Evolutionary conservation across 1,284 basidiomycete genomes (phyloP).

Genomic region (Cutaneotrichosporon dermatis): DNA sequence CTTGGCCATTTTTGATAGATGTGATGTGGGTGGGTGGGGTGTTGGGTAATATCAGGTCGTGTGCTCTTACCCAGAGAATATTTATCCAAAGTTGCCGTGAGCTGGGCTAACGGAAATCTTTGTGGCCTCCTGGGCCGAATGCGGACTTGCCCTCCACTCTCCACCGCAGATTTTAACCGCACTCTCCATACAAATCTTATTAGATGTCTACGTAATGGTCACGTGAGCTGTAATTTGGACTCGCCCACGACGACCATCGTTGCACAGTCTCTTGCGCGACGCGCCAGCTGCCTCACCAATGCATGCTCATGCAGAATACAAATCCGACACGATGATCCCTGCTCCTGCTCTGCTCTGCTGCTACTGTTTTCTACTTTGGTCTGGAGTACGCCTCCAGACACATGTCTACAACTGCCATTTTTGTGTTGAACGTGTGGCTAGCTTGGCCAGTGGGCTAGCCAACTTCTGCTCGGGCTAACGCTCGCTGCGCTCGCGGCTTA

Average conservation of each 20-base stretch:
- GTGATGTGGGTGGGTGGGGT: neutral
- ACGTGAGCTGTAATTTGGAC: no score
- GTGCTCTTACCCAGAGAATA: neutral
- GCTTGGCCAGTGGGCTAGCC: no score
- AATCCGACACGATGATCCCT: constrained; percentile 62
- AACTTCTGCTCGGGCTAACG: no score
- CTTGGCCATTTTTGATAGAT: constrained; percentile 1
- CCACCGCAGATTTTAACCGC: neutral
- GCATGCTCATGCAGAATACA: constrained; percentile 7
- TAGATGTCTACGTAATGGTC: no score
- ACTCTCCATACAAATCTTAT: no score
- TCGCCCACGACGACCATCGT: no score
- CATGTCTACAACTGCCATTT: neutral
- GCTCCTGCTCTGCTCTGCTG: constrained; percentile 74
- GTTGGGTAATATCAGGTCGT: neutral
- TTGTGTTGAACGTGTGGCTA: no score
- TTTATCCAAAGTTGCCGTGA: neutral
- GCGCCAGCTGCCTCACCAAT: neutral
- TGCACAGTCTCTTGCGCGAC: no score
- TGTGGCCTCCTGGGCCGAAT: no score
- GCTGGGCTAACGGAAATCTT: neutral
- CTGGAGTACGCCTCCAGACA: neutral
- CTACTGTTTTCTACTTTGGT: constrained; percentile 54
- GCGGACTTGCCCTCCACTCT: neutral
- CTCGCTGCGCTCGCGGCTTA: constrained; percentile 2